phyloP scores from a whole-genome alignment of 2,329 filamentous ascomycete genomes.

The Colletotrichum sp. region DNA sequence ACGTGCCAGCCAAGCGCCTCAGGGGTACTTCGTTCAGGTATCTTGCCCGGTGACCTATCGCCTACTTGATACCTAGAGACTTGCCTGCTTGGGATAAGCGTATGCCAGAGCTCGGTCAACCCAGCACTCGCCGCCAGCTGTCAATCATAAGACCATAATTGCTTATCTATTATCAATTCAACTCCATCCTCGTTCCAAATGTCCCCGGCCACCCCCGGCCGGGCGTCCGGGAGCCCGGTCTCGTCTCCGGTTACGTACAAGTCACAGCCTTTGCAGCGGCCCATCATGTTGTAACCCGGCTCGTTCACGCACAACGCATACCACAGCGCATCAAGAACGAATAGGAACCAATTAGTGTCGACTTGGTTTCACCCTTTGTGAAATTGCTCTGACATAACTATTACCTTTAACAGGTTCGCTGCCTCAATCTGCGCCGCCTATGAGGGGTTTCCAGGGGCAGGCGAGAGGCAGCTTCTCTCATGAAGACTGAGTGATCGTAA shows the following conservation, averaged over 20 bases:
- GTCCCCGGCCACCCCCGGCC: background rate
- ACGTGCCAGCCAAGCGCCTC: background rate
- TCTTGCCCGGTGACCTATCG: background rate
- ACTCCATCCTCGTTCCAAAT: background rate
- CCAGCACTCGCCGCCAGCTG: background rate
- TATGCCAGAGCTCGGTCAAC: background rate
- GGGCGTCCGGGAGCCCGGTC: background rate
- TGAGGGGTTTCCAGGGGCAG: background rate
- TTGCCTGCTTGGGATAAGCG: background rate
- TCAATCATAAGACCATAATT: background rate
- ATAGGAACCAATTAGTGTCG: background rate
- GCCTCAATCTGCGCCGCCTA: background rate
- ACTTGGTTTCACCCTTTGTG: background rate
- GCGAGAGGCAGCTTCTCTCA: background rate
- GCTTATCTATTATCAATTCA: background rate
- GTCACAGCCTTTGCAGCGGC: background rate
- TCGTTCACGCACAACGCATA: background rate
- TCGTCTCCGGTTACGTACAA: background rate
- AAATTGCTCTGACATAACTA: constrained; percentile 11
- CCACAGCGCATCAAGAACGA: background rate
- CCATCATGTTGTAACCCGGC: background rate
- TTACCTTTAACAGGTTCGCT: constrained; percentile 10
- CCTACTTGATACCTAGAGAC: background rate
- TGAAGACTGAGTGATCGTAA: background rate
- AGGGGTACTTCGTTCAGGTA: background rate